Percentiles rank a stretch among this genome's conserved stretches.
Conservation (phyloP, 1,284 basidiomycete genomes). For the Rhodotorula sp. region DNA sequence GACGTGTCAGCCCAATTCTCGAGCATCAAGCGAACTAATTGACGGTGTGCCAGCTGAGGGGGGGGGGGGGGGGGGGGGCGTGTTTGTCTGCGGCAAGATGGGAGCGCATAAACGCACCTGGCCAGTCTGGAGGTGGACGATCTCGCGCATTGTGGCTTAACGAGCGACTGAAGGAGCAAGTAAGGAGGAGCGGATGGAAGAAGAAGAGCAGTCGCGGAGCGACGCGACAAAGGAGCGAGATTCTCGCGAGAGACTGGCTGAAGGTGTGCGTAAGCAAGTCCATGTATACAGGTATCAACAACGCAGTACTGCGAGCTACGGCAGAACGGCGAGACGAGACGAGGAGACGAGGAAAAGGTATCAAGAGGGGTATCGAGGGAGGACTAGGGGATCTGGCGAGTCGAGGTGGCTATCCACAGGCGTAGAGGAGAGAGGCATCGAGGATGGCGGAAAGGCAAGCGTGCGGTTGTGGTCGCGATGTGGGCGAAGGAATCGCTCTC, state of each 20-base stretch:
- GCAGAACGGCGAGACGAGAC: background rate
- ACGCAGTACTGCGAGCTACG: background rate
- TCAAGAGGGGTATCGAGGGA: conserved; percentile 1
- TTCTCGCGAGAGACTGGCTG: background rate
- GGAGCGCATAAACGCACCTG: conserved; percentile 61
- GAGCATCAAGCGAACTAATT: too few relatives aligned
- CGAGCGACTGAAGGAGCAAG: background rate
- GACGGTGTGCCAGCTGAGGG: too few relatives aligned
- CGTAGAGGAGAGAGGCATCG: background rate
- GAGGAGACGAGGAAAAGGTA: background rate
- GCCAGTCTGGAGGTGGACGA: conserved; percentile 94
- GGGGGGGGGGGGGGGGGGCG: too few relatives aligned
- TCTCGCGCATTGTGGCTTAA: conserved; percentile 57
- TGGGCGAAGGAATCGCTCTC: too few relatives aligned
- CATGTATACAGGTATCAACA: background rate
- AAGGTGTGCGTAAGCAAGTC: background rate
- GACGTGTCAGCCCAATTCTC: background rate
- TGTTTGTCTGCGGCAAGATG: too few relatives aligned
- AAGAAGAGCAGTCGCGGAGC: background rate
- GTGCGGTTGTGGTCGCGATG: background rate
- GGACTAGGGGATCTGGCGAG: background rate
- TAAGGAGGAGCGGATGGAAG: background rate
- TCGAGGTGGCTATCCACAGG: background rate
- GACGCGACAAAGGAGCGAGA: background rate
- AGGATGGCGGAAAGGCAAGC: background rate